Base-by-base conservation (phyloP, 2,329 filamentous ascomycete species). In the Aureobasidium pullulans region DNA sequence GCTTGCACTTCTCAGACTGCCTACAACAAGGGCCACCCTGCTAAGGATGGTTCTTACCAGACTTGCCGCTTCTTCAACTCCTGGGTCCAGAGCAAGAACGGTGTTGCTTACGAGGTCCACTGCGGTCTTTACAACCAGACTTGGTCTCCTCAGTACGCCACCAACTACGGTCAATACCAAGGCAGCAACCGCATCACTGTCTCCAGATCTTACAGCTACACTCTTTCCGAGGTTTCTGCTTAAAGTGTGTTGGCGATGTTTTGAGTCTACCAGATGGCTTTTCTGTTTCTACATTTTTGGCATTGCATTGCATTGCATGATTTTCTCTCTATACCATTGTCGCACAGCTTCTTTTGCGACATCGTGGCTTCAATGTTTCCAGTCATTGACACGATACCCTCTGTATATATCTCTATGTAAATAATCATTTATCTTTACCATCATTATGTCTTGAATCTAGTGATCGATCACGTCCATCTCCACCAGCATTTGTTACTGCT, bases 71-170 rank as follows among this genome's bases (percentile, higher is more conserved):
- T 67, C 69, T 73, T 75, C 65, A 73, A 73, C 52, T 66, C 71
- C 0, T 77, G 73, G 61, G 65, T 77, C 54, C 61, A 75, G 29
- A 67, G 69, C 60, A 70, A 70, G 66, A 74, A 76, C 61, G 70
- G 70, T 13, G 56, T 61, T 32, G 65, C 71, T 1, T 61, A 70
- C 31, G 73, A 73, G n/a, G 70, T 71, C 11, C 71, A 73, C 61
- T 77, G 74, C 63, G 64, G 69, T 32, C 59, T 77, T 47, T 77
- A 75, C 66, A 62, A 63, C 36, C 53, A 61, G 32, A 39, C 57
- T 10, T 68, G 66, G 66, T 52, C 49, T 28, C 50, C 50, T 29
- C 59, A 40, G 15, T 66, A 66, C 42, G 63, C 64, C 11, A 66
- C 61, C 52, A 67, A 67, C 53, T 61, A 60, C 16, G 62, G 62